Evolutionary conservation across 2,329 filamentous ascomycete genomes (phyloP).

Genomic region (Rutstroemia sp.): DNA sequence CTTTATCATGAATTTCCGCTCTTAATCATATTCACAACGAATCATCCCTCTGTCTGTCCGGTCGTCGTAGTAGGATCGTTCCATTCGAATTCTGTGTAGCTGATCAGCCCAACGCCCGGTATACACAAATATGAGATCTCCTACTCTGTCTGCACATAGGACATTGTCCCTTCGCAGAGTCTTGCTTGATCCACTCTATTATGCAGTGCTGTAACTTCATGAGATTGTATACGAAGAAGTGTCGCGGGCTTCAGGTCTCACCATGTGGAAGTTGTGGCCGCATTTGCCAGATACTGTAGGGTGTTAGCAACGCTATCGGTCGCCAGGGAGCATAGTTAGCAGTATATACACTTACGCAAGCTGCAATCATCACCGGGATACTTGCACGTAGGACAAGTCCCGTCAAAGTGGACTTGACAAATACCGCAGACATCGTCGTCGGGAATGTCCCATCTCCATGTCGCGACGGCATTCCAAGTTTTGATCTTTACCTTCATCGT

Average conservation of each 20-base stretch:
- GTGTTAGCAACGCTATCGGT: neutral
- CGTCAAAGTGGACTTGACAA: constrained; percentile 96
- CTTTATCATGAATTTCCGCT: too few relatives aligned
- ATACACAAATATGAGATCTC: constrained; percentile 13
- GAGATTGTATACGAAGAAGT: neutral
- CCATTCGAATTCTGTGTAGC: constrained; percentile 6
- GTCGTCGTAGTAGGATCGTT: constrained; percentile 1
- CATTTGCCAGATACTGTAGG: constrained; percentile 83
- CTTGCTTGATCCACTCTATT: constrained; percentile 90
- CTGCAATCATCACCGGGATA: constrained; percentile 95
- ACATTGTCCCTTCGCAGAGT: constrained; percentile 86
- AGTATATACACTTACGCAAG: constrained; percentile 54
- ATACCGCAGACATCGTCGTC: constrained; percentile 98
- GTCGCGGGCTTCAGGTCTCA: constrained; percentile 34
- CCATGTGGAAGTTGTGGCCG: constrained; percentile 97
- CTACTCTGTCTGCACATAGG: constrained; percentile 96
- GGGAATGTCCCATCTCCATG: constrained; percentile 96
- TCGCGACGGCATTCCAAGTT: constrained; percentile 88
- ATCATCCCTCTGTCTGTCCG: neutral
- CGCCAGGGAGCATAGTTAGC: neutral
- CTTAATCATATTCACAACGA: neutral
- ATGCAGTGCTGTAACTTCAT: constrained; percentile 70
- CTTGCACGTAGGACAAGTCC: constrained; percentile 96
- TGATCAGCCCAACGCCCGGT: neutral
- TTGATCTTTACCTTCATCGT: constrained; percentile 92